These are phyloP conservation scores for Symbiodinium pilosum DNA, from an alignment of 73 alveolate genomes.

Conservation along the genomic window DNA sequence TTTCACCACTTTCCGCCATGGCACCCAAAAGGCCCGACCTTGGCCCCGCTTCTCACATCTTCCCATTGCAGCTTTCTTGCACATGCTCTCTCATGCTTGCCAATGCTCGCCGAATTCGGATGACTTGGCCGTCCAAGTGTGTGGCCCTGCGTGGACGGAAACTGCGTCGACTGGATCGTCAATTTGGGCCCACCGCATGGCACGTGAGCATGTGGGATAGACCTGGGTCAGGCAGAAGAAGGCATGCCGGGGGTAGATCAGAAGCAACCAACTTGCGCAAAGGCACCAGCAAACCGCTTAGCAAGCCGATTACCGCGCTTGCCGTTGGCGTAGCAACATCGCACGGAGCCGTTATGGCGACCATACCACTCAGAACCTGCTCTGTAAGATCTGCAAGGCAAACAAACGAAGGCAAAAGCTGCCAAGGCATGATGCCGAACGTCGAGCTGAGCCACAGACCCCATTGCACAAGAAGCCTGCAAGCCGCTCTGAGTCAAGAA, in stretches of 20 bases:
- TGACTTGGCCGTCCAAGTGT: background rate
- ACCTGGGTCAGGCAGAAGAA: background rate
- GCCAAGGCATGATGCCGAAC: too few species aligned
- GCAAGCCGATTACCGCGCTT: conserved; percentile 65
- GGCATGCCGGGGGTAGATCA: too few species aligned
- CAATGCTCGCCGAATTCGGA: too few species aligned
- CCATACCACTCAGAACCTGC: conserved; percentile 85
- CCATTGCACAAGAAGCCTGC: conserved; percentile 89
- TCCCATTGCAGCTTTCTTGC: background rate
- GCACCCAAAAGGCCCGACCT: conserved; percentile 80
- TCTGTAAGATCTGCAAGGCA: too few species aligned
- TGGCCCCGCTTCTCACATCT: background rate
- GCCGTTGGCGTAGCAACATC: conserved; percentile 71
- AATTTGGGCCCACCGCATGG: conserved; percentile 67
- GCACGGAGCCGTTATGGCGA: conserved; percentile 50
- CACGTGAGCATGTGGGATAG: conserved; percentile 69
- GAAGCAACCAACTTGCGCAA: background rate
- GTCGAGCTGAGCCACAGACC: background rate
- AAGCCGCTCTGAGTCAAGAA: too few species aligned
- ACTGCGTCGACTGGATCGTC: conserved; percentile 88
- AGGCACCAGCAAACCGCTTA: conserved; percentile 83
- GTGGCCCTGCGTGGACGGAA: conserved; percentile 67
- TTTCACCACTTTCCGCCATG: conserved; percentile 8
- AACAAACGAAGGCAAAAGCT: too few species aligned
- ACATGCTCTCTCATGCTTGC: too few species aligned